Percentiles rank a stretch among this genome's conserved stretches.
phyloP scores from a whole-genome alignment of 805 yeast species.

The Suhomyces xylopsoci region DNA sequence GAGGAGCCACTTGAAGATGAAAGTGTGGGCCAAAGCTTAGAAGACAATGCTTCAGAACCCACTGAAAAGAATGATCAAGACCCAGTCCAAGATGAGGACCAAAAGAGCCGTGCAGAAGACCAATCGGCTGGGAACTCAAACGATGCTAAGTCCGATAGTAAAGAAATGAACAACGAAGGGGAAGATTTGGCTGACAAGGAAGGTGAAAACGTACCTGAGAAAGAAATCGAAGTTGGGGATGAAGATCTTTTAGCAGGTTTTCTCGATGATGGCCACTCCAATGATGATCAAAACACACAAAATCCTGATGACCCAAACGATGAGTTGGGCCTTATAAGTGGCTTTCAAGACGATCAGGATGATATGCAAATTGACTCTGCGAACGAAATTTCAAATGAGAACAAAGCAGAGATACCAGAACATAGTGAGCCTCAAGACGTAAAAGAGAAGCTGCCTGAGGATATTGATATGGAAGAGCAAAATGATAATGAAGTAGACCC shows the following conservation, averaged over 20 bases:
- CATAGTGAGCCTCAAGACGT: not conserved
- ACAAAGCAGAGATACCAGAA: not conserved
- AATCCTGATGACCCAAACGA: not conserved
- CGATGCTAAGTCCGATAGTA: not conserved
- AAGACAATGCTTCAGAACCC: not conserved
- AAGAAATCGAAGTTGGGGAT: constrained; percentile 2
- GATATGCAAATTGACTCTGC: not conserved
- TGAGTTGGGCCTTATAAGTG: not conserved
- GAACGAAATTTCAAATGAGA: not conserved
- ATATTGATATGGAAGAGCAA: constrained; percentile 6
- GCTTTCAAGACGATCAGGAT: not conserved
- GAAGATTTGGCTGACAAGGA: not conserved
- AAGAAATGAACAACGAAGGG: not conserved
- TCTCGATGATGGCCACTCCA: not conserved
- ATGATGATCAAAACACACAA: not conserved
- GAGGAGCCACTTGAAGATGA: constrained; percentile 1
- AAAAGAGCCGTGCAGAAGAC: constrained; percentile 8
- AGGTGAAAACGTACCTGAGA: not conserved
- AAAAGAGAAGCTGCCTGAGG: not conserved
- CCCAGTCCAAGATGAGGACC: not conserved
- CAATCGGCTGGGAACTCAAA: constrained; percentile 8
- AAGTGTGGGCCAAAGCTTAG: not conserved
- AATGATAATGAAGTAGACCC: not conserved
- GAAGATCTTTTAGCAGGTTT: constrained; percentile 5
- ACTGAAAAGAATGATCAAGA: not conserved